phyloP scores from a whole-genome alignment of 345 rosid species.

The Cochlearia excelsa region DNA sequence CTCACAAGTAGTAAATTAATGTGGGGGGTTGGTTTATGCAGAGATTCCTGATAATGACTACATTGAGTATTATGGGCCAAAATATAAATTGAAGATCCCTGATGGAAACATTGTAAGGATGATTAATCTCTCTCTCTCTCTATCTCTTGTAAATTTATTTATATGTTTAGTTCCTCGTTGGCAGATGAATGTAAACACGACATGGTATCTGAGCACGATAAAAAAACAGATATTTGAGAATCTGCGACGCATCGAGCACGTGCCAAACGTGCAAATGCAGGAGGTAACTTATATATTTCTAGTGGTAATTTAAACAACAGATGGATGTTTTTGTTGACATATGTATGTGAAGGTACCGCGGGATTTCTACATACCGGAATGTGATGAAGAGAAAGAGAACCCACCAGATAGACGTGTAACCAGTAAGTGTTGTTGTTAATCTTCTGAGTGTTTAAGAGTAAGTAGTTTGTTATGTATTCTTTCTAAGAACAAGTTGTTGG shows the following conservation, averaged over 20 bases:
- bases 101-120: constrained; percentile 73
- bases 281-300: no score
- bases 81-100: constrained; percentile 76
- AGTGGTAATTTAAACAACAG: no score
- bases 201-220: constrained; percentile 75
- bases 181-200: constrained; percentile 91
- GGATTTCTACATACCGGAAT: constrained; percentile 87
- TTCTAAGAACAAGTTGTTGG: no score
- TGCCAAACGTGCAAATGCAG: constrained; percentile 93
- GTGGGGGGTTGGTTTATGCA: no score
- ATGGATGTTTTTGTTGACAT: no score
- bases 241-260: constrained; percentile 84
- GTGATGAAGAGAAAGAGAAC: constrained; percentile 84
- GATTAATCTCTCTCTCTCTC: constrained; percentile 3
- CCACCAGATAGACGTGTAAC: constrained; percentile 80
- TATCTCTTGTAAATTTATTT: no score
- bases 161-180: no score
- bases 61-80: constrained; percentile 82
- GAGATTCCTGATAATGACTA: constrained; percentile 94
- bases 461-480: no score
- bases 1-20: no score
- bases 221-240: constrained; percentile 89
- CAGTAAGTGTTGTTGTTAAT: no score
- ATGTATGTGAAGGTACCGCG: constrained; percentile 83
- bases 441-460: no score